Evolutionary conservation across 306 rosid species (phyloP), one percentile per base, ranked within the genome.

Genomic region (Hippophae gyantsensis): DNA sequence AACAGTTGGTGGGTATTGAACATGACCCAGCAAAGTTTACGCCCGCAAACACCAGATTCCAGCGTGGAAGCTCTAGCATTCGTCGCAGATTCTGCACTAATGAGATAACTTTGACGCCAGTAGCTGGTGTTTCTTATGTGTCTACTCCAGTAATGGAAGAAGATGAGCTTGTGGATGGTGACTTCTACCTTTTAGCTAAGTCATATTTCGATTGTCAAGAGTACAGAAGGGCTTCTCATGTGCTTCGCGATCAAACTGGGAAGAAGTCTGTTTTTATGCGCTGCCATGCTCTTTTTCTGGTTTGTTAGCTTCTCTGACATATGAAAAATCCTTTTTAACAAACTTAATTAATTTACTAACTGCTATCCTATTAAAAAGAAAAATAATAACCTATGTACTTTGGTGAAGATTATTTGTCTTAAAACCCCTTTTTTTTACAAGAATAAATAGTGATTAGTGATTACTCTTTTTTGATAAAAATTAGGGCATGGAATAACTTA

Each of bases 131-230:
- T 18, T 93, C 96, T 0, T 88, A 93, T 43, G 84, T 88, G 1
- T 73, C 93, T 43, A 93, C 99, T 47, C 99, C 99, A 7, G 84
- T 82, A 9, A 84, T 93, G 97, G 97, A 88, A 78, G 99, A 92
- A 66, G 96, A 92, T 32, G 95, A 84, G 32, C 62, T 77, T n/a
- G 82, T 85, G 8, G 96, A 83, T 62, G 84, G 76, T 40, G 96
- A 86, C 62, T 80, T 80, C 46, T 92, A 87, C 79, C 89, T 88
- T 38, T 73, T 88, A 71, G 99, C 99, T 3, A 88, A 88, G 80
- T 76, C 96, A 8, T 88, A 83, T 61, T 88, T 92, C 32, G 95
- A 92, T 48, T 85, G 96, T 70, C 81, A 96, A 2, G 96, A 92
- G 72, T 92, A 87, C 62, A 87, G 61, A 60, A 76, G 99, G 68